These are phyloP conservation scores for Coemansia sp. DNA, from an alignment of 192 early-diverging fungal genomes.

Conservation along the genomic window DNA sequence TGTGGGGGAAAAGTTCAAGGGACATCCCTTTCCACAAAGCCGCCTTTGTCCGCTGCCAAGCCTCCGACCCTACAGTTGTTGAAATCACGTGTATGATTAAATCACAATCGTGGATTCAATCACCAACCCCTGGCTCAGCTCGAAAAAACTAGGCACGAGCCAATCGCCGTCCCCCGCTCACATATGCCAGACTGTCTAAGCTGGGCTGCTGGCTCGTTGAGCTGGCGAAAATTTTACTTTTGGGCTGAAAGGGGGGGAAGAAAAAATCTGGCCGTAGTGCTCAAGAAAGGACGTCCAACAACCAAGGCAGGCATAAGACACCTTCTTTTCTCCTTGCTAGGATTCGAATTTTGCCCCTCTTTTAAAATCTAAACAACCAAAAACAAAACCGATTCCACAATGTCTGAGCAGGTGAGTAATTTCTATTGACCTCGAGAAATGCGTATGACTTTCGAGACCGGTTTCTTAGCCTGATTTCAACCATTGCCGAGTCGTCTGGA, in stretches of 20 bases:
- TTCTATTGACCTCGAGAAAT: slow-evolving; percentile 3
- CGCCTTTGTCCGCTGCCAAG: neutral
- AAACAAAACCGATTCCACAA: slow-evolving; percentile 26
- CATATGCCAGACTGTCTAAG: neutral
- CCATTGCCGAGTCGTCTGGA: neutral
- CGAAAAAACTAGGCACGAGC: neutral
- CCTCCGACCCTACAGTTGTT: slow-evolving; percentile 14
- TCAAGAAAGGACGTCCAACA: slow-evolving; percentile 9
- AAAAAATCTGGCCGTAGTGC: slow-evolving; percentile 13
- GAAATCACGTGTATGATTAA: slow-evolving; percentile 8
- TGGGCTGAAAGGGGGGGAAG: neutral
- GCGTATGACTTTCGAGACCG: neutral
- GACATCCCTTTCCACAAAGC: neutral
- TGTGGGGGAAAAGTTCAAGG: neutral
- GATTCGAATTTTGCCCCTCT: slow-evolving; percentile 26
- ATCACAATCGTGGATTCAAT: neutral
- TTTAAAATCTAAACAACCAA: slow-evolving; percentile 34
- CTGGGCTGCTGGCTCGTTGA: slow-evolving; percentile 5
- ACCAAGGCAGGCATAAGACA: slow-evolving; percentile 18
- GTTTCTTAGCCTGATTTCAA: neutral
- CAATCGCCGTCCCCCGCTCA: neutral
- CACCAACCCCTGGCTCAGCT: neutral
- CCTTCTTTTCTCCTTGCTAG: slow-evolving; percentile 53
- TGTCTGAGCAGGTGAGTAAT: slow-evolving; percentile 59
- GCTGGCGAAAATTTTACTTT: slow-evolving; percentile 39